Evolutionary conservation across 148 eudicot genomes (phyloP), one percentile per base, ranked within the genome.

Genomic region (Agrostemma githago): DNA sequence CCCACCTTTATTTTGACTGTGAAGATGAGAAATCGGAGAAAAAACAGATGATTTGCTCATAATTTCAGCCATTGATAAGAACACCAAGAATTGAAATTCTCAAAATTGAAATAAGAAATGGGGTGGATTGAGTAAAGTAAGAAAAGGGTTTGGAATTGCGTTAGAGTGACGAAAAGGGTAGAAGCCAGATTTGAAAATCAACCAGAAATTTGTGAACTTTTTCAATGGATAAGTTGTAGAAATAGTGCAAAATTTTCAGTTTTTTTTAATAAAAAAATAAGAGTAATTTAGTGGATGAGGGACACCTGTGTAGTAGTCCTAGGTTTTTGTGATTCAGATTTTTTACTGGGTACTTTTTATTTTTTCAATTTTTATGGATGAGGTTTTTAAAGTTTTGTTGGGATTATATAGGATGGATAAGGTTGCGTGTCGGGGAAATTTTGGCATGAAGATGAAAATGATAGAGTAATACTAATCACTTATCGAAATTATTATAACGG

Each of bases 111-210:
- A 39, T 16, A 3, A 14, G 54, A 67, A 75, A 48, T 9, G 8
- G 6, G 48, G 53, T 26, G 38, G 8, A 70, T 67, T 41, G n/a
- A 44, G n/a, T 5, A 62, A 73, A 61, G 3, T 10, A 19, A 39
- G 73, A 76, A 76, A 67, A 72, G 83, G 80, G 80, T 53, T 72
- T 77, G 3, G 10, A 73, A 38, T 54, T 40, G 77, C 16, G 62
- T 81, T n/a, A 46, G 14, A 77, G 77, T 72, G 64, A 68, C 62
- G 74, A 14, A 77, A 77, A 60, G 83, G 83, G 83, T 76, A 72
- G 58, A 5, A 67, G 64, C 68, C 62, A 62, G 57, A 81, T 57
- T 46, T 73, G 40, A 20, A 39, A 60, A 75, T 63, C 26, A 48
- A 46, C 56, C 44, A 64, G 41, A 66, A 72, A 74, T 76, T 26